Percentiles rank a stretch among this genome's conserved stretches.
Evolutionary conservation across 78 protist species (phyloP).

Genomic region (Cavenderia fasciculata): DNA sequence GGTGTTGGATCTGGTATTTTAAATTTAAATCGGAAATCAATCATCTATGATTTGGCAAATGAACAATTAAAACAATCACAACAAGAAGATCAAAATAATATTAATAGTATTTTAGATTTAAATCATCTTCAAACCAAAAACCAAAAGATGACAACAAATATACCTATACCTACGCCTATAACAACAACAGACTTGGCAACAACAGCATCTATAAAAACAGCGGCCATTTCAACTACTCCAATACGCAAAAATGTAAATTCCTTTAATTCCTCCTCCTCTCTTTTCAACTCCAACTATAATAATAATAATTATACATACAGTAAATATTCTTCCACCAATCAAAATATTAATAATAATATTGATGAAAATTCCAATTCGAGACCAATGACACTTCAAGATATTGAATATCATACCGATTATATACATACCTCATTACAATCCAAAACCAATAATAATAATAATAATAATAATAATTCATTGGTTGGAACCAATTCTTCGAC

Average conservation of each 20-base stretch:
- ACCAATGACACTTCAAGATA: not conserved
- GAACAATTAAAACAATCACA: not conserved
- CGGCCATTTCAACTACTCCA: constrained; percentile 27
- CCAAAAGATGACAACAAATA: not conserved
- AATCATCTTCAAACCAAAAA: too few species aligned
- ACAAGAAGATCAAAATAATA: not conserved
- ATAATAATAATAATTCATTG: not conserved
- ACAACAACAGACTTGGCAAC: constrained; percentile 50
- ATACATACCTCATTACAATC: not conserved
- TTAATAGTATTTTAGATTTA: not conserved
- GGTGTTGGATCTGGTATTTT: not conserved
- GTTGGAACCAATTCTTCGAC: not conserved
- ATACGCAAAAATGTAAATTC: not conserved
- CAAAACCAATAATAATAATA: not conserved
- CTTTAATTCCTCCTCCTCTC: not conserved
- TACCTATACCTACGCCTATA: not conserved
- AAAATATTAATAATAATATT: not conserved
- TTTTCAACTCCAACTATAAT: not conserved
- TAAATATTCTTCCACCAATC: not conserved
- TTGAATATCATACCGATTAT: too few species aligned
- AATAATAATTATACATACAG: not conserved
- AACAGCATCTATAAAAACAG: constrained; percentile 35
- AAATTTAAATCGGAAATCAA: not conserved
- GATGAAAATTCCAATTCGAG: too few species aligned
- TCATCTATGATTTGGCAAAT: not conserved